These are phyloP conservation scores for Kwoniella mangroviensis DNA, from an alignment of 768 basidiomycete species.

Conservation along the genomic window DNA sequence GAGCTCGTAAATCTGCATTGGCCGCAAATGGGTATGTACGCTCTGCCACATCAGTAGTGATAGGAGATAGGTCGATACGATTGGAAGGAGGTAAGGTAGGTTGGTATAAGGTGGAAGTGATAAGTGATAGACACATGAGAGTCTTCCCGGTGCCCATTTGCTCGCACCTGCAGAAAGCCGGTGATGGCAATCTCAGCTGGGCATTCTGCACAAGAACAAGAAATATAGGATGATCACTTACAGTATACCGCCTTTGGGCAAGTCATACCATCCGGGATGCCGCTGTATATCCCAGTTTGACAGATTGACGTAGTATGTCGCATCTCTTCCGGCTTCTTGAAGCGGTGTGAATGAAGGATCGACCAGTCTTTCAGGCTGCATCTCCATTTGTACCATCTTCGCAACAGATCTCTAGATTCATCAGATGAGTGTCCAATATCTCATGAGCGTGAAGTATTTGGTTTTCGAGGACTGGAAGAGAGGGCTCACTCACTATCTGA, in stretches of 20 bases:
- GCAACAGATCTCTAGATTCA: conserved; percentile 36
- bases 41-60: conserved; percentile 32
- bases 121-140: conserved; percentile 53
- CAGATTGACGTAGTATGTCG: conserved; percentile 40
- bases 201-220: background rate
- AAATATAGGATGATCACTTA: conserved; percentile 22
- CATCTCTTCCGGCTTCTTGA: conserved; percentile 35
- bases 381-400: conserved; percentile 48
- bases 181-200: background rate
- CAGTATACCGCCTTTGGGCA: conserved; percentile 51
- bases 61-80: conserved; percentile 26
- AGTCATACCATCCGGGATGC: conserved; percentile 46
- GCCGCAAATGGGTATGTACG: conserved; percentile 32
- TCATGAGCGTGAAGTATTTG: background rate
- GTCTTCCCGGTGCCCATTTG: conserved; percentile 59
- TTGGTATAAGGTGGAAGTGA: conserved; percentile 44
- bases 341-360: conserved; percentile 43
- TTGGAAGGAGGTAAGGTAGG: conserved; percentile 32
- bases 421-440: too few species aligned
- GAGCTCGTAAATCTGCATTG: conserved; percentile 18
- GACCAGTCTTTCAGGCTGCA: conserved; percentile 29
- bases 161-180: conserved; percentile 44
- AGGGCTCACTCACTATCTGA: conserved; percentile 34
- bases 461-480: background rate
- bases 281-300: conserved; percentile 43